Evolutionary conservation across 2,329 filamentous ascomycete species (phyloP), one percentile per base, ranked within the genome.

Genomic region (Pestalotiopsis sp.): DNA sequence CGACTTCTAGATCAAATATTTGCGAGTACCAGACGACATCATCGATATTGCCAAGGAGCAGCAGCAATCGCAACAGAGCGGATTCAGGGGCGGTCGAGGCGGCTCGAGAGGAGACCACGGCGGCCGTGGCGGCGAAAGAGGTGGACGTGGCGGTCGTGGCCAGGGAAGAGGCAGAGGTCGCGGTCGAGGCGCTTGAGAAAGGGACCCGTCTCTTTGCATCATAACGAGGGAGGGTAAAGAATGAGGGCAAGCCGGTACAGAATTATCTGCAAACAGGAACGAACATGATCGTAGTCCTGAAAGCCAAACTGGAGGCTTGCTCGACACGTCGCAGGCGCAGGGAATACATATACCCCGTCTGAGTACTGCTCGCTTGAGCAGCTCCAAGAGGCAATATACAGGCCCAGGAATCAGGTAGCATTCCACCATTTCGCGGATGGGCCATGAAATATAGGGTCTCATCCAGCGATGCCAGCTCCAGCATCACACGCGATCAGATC

Each of bases 21-120:
- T 99, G 39, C 91, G 95, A 75, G 93, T 99, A 3, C 94, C 95
- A 66, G 95, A 99, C 82, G 95, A 98, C 81, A 97, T 99, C 71
- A 93, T 99, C 82, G 95, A 98, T 72, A 82, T 94, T 52, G 95
- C 96, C 27, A 97, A 94, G 85, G 95, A 98, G 74, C 93, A 96
- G 78, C 95, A 98, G 81, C 92, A 93, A 77, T 87, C 87, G 72
- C 90, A 93, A 76, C 84, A 83, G 69, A 81, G 85, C 65, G 84
- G 83, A 71, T 92, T 91, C 76, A 86, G 91, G 68, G 90, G 92
- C 62, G 90, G 91, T 56, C 86, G 90, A 52, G 86, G 88, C 70
- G 86, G 88, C 17, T 82, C 84, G 76, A 84, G 88, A 75, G 88
- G 87, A 67, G 88, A 90, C 49, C 85, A 91, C 72, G 84, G 85